These are phyloP conservation scores for Suhomyces vadensis DNA, from an alignment of 805 yeast species.

Conservation along the genomic window DNA sequence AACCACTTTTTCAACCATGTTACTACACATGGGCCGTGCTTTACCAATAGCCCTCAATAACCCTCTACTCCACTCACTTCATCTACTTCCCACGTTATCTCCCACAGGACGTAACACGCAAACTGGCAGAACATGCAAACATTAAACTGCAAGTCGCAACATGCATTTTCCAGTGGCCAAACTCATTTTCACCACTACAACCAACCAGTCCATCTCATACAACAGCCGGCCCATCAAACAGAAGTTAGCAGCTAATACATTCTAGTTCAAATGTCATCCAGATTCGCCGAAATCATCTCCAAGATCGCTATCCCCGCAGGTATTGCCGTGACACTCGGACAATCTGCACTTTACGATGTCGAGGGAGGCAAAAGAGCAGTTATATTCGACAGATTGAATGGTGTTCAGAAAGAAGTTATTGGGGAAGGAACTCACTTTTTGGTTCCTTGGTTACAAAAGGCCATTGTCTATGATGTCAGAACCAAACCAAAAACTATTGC, in stretches of 20 bases:
- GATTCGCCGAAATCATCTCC: constrained; percentile 38
- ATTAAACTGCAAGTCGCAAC: background rate
- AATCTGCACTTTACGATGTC: constrained; percentile 88
- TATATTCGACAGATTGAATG: constrained; percentile 85
- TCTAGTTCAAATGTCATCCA: constrained; percentile 40
- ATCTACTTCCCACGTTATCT: too few relatives aligned
- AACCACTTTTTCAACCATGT: too few relatives aligned
- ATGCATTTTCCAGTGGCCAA: background rate
- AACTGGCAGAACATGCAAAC: too few relatives aligned
- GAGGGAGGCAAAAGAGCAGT: constrained; percentile 96
- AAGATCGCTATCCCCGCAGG: constrained; percentile 71
- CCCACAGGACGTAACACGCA: too few relatives aligned
- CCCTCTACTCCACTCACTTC: too few relatives aligned
- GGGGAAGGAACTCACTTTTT: constrained; percentile 98
- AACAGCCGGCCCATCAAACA: too few relatives aligned
- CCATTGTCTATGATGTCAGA: constrained; percentile 87
- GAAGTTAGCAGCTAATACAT: too few relatives aligned
- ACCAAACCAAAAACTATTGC: constrained; percentile 94
- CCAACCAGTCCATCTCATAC: background rate
- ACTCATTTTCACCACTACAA: background rate
- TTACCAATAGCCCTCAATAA: too few relatives aligned
- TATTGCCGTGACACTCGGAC: constrained; percentile 66
- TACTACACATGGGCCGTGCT: too few relatives aligned
- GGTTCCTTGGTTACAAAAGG: constrained; percentile 94
- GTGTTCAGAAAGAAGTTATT: constrained; percentile 83